These are phyloP conservation scores for Aspergillus sp. DNA, from an alignment of 2,329 filamentous ascomycete genomes.

Conservation along the genomic window DNA sequence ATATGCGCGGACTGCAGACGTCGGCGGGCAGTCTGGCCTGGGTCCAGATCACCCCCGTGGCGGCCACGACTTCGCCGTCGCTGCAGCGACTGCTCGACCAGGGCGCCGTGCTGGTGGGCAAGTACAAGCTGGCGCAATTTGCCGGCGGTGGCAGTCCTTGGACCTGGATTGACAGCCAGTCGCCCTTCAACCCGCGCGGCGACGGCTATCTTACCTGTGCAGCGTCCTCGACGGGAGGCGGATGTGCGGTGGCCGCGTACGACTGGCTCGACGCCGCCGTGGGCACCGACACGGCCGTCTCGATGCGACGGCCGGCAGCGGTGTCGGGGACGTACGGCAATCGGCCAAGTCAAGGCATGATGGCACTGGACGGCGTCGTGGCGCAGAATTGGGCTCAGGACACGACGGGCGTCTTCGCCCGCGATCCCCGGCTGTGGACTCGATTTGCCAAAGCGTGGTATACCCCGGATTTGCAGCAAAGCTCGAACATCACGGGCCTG, in stretches of 20 bases:
- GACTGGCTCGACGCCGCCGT: constrained; percentile 43
- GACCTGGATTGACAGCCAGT: constrained; percentile 23
- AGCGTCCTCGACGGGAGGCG: constrained; percentile 33
- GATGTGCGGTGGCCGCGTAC: constrained; percentile 36
- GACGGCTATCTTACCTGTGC: constrained; percentile 36
- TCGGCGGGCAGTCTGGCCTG: constrained; percentile 34
- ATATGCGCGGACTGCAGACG: constrained; percentile 36
- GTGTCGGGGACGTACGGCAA: constrained; percentile 49
- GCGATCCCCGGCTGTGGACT: constrained; percentile 23
- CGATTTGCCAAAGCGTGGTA: constrained; percentile 15
- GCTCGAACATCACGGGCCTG: constrained; percentile 4
- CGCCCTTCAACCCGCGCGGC: constrained; percentile 39
- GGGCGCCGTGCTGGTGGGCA: constrained; percentile 36
- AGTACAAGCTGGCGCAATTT: constrained; percentile 37
- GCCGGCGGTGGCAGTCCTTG: constrained; percentile 28
- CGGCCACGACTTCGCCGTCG: constrained; percentile 30
- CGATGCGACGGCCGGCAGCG: constrained; percentile 48
- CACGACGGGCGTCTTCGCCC: constrained; percentile 44
- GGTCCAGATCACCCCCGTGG: constrained; percentile 21
- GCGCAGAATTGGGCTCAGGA: constrained; percentile 43
- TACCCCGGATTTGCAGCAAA: constrained; percentile 5
- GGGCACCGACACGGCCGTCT: constrained; percentile 46
- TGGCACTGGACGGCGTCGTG: constrained; percentile 44
- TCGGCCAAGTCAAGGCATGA: constrained; percentile 44
- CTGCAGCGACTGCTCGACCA: constrained; percentile 35